phyloP scores from a whole-genome alignment of 805 yeast species.

The Phaffomyces antillensis region DNA sequence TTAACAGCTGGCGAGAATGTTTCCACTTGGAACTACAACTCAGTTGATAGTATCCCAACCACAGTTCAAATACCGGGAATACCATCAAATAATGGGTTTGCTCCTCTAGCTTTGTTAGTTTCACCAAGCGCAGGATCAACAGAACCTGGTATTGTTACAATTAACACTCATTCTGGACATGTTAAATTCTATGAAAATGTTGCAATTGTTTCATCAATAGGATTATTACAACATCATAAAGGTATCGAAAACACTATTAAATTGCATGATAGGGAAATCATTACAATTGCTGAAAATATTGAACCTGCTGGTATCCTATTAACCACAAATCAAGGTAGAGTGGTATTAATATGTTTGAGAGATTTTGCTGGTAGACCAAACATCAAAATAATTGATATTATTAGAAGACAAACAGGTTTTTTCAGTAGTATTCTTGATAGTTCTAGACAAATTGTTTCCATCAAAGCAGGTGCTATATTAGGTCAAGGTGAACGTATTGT shows the following conservation, averaged over 20 bases:
- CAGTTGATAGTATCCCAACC: constrained; percentile 53
- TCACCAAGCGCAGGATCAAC: constrained; percentile 44
- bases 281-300: constrained; percentile 49
- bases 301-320: constrained; percentile 71
- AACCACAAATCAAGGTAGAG: constrained; percentile 65
- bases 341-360: constrained; percentile 52
- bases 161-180: constrained; percentile 51
- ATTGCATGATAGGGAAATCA: constrained; percentile 44
- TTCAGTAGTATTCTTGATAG: constrained; percentile 23
- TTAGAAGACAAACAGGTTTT: constrained; percentile 28
- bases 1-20: constrained; percentile 35
- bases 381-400: constrained; percentile 22
- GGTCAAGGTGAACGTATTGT: constrained; percentile 44
- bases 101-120: constrained; percentile 53
- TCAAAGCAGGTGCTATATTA: constrained; percentile 45
- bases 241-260: constrained; percentile 32
- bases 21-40: constrained; percentile 61
- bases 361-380: constrained; percentile 62
- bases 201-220: constrained; percentile 60
- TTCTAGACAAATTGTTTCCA: constrained; percentile 43
- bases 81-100: constrained; percentile 22
- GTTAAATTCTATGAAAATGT: constrained; percentile 70
- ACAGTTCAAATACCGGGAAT: constrained; percentile 41
- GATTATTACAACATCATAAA: constrained; percentile 39
- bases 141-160: constrained; percentile 65